Evolutionary conservation across 2,329 filamentous ascomycete species (phyloP), one percentile per base, ranked within the genome.

Genomic region (Penicillium sp.): DNA sequence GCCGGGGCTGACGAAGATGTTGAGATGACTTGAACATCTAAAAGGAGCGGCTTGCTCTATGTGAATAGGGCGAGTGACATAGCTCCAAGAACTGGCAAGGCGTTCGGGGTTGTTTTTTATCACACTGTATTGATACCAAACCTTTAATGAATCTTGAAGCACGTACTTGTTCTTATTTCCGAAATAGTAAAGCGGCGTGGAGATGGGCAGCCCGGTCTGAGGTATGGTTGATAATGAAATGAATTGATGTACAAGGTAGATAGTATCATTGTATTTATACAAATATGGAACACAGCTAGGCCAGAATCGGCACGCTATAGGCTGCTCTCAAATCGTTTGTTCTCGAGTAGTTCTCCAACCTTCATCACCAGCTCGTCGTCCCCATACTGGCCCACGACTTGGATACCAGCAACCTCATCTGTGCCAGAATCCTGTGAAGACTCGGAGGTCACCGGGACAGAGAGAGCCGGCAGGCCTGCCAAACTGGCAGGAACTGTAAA

Each of bases 401-500:
- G 76, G 20, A 79, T 73, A 1, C 76, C 75, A 16, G 71, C 62
- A 11, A 69, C 46, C 20, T 64, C 55, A 8, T 59, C 57, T 2
- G 51, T 48, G 11, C 49, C 53, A 1, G 55, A 30, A 18, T 46
- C 47, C 10, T 50, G 36, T 16, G 38, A 28, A 7, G 51, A 44
- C 22, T 36, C 48, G 5, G 48, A 68, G 53, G 72, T 69, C 56
- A 87, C 78, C 0, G 94, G 92, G 10, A 99, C 79, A 60, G 88
- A 96, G 45, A 96, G 82, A 10, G 92, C 89, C 3, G 94, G 94
- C 49, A 99, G 75, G 0, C 94, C 94, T 0, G 92, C 94, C 58
- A 99, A 76, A 73, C 91, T 96, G 2, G 92, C 91, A 1, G 94
- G 94, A 1, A 99, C 92, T 0, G 94, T 97, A 63, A 97, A 92